Evolutionary conservation across 2,329 filamentous ascomycete species (phyloP).

Genomic region (Aureobasidium sp.): DNA sequence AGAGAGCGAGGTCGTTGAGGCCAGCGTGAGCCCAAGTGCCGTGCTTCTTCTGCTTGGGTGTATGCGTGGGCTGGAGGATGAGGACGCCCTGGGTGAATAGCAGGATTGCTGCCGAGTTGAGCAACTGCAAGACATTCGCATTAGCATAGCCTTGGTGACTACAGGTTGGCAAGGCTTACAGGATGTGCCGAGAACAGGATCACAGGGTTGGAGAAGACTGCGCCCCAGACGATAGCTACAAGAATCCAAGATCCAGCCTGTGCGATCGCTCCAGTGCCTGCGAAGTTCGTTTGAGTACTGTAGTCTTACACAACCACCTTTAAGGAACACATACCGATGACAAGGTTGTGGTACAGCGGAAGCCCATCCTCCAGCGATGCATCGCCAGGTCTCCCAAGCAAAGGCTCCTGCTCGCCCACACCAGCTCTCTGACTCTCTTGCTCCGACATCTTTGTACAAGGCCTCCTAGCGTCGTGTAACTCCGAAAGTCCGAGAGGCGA

Average conservation of each 20-base stretch:
- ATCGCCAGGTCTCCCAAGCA: constrained; percentile 66
- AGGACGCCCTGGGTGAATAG: constrained; percentile 74
- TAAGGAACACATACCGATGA: constrained; percentile 51
- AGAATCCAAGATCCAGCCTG: constrained; percentile 74
- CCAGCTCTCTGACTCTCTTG: constrained; percentile 33
- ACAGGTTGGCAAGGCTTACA: constrained; percentile 40
- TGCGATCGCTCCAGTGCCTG: constrained; percentile 74
- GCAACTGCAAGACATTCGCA: constrained; percentile 32
- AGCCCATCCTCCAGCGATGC: constrained; percentile 61
- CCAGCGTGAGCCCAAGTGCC: constrained; percentile 60
- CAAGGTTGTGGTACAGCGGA: constrained; percentile 62
- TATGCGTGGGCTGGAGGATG: constrained; percentile 79
- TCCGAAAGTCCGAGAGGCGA: neutral
- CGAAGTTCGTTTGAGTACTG: constrained; percentile 19
- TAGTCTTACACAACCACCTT: neutral
- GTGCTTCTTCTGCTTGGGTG: constrained; percentile 61
- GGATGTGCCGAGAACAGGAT: constrained; percentile 87
- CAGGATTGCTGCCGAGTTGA: constrained; percentile 61
- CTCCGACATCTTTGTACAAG: constrained; percentile 42
- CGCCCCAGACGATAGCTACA: constrained; percentile 67
- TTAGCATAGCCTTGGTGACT: neutral
- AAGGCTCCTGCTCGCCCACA: constrained; percentile 57
- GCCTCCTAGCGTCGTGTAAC: neutral
- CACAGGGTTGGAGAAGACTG: constrained; percentile 61
- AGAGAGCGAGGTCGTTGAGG: constrained; percentile 60